A percentile compares a stretch with the other conserved stretches of the same genome.
These are phyloP conservation scores for Penicillium expansum DNA, from an alignment of 2,329 filamentous ascomycete species.

Conservation along the genomic window DNA sequence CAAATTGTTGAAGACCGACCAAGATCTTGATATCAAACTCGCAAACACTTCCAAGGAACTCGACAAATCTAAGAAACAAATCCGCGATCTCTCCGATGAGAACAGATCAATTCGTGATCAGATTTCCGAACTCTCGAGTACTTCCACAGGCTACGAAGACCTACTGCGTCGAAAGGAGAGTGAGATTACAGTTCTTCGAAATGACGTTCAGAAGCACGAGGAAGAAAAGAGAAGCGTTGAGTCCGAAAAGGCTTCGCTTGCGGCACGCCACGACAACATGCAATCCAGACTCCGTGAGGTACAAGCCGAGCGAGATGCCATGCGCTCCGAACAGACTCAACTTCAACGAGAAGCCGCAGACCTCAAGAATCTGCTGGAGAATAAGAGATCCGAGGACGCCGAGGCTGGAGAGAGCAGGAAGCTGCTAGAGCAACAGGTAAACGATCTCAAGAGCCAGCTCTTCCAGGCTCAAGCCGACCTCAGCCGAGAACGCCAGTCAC, in stretches of 20 bases:
- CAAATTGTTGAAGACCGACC: conserved; percentile 78
- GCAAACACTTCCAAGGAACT: conserved; percentile 76
- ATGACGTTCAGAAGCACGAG: conserved; percentile 79
- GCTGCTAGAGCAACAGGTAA: conserved; percentile 81
- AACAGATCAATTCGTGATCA: conserved; percentile 81
- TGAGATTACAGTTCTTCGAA: conserved; percentile 79
- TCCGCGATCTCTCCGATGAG: conserved; percentile 74
- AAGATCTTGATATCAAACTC: conserved; percentile 84
- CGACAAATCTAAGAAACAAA: conserved; percentile 67
- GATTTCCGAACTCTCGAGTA: conserved; percentile 80
- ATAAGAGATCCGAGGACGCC: conserved; percentile 83
- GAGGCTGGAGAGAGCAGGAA: conserved; percentile 78
- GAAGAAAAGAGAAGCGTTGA: conserved; percentile 76
- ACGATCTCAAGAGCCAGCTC: conserved; percentile 80
- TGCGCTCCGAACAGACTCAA: conserved; percentile 78
- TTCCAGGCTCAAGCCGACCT: conserved; percentile 84
- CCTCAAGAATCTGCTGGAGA: conserved; percentile 79
- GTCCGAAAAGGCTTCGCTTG: conserved; percentile 69
- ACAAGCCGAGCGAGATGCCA: conserved; percentile 82
- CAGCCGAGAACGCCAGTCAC: conserved; percentile 85
- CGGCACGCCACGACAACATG: conserved; percentile 74
- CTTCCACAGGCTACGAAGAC: conserved; percentile 93
- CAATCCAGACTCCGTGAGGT: conserved; percentile 74
- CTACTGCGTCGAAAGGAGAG: conserved; percentile 91
- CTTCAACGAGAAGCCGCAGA: conserved; percentile 86